Conservation (phyloP, 176 grass and related monocot species). For the Thinopyrum elongatum region DNA sequence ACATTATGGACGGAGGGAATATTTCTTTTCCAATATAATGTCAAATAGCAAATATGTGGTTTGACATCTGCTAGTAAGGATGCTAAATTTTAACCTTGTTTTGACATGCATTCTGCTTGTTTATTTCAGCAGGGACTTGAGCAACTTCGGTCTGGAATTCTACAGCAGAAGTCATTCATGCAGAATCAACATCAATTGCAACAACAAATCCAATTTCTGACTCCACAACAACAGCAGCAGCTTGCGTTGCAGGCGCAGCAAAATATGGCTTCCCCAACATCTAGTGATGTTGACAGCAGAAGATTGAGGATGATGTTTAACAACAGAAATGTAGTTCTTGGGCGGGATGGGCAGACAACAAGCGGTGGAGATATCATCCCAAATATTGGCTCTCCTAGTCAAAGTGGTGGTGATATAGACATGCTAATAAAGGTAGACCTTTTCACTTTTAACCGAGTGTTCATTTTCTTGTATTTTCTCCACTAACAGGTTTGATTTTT, state of each 20-base stretch:
- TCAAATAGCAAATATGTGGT: not conserved
- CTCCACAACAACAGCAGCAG: conserved; percentile 72
- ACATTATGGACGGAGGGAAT: not conserved
- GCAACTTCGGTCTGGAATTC: conserved; percentile 66
- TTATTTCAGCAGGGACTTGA: conserved; percentile 59
- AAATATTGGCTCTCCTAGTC: conserved; percentile 75
- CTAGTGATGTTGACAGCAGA: conserved; percentile 74
- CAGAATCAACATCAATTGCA: conserved; percentile 72
- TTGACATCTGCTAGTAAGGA: not conserved
- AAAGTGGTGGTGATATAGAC: conserved; percentile 67
- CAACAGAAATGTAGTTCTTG: conserved; percentile 60
- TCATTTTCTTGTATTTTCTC: conserved; percentile 15
- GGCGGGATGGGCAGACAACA: conserved; percentile 71
- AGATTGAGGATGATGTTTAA: conserved; percentile 82
- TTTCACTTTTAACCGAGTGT: conserved; percentile 22
- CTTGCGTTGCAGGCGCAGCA: conserved; percentile 73
- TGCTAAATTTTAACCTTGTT: conserved; percentile 6
- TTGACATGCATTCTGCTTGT: not conserved
- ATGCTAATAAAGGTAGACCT: conserved; percentile 69
- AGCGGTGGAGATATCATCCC: conserved; percentile 60
- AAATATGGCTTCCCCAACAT: conserved; percentile 70
- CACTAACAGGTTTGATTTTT: not conserved
- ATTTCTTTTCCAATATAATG: not conserved
- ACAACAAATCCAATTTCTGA: conserved; percentile 71
- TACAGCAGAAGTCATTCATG: conserved; percentile 68